Percentiles rank a stretch among this genome's conserved stretches.
Evolutionary conservation across 1,139 yeast genomes (phyloP).

Genomic region (Sugiyamaella paludigena): DNA sequence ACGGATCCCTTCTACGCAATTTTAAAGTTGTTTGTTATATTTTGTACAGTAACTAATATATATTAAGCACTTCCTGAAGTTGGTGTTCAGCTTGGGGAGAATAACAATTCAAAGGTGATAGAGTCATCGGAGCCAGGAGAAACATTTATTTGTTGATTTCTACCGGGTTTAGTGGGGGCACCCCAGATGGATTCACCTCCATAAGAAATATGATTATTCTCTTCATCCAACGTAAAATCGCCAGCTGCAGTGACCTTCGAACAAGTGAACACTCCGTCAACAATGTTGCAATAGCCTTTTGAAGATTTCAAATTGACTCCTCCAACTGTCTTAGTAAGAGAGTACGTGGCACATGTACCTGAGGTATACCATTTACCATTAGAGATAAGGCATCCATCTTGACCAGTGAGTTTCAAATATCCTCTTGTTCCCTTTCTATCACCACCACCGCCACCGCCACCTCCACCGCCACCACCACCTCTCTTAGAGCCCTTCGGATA

Average conservation of each 20-base stretch:
- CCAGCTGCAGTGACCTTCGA: constrained; percentile 29
- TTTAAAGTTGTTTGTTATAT: neutral
- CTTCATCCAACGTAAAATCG: constrained; percentile 34
- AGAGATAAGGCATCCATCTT: constrained; percentile 75
- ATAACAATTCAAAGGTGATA: constrained; percentile 45
- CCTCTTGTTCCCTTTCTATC: constrained; percentile 36
- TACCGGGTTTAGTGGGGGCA: constrained; percentile 50
- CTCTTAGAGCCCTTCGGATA: constrained; percentile 83
- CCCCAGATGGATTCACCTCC: constrained; percentile 70
- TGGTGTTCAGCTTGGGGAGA: constrained; percentile 25
- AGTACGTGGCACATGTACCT: constrained; percentile 85
- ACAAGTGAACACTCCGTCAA: constrained; percentile 40
- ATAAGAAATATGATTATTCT: constrained; percentile 41
- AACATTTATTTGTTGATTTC: constrained; percentile 54
- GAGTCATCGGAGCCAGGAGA: constrained; percentile 48
- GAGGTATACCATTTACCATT: constrained; percentile 80
- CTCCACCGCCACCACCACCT: constrained; percentile 26
- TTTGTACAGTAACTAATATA: neutral
- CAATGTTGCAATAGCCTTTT: constrained; percentile 70
- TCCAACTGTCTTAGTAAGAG: constrained; percentile 58
- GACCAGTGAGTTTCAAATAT: constrained; percentile 51
- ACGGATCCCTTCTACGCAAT: no score
- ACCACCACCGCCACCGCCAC: constrained; percentile 22
- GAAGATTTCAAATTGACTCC: constrained; percentile 67
- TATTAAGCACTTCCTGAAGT: constrained; percentile 7